phyloP scores from a whole-genome alignment of 108 stramenopile species.

The Cyclotella cryptica region DNA sequence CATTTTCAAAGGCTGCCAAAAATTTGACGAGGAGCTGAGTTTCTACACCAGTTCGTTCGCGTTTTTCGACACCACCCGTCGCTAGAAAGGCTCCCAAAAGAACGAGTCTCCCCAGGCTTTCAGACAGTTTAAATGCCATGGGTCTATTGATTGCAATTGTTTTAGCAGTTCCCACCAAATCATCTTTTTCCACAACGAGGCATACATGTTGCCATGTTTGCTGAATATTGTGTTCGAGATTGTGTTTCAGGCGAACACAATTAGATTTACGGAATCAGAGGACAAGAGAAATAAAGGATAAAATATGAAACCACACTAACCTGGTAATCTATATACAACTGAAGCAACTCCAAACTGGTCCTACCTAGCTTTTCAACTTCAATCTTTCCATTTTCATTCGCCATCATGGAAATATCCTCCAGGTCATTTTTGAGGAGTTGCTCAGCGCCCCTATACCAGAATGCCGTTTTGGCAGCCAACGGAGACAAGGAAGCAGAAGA shows the following conservation, averaged over 20 bases:
- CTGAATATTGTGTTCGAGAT: not conserved
- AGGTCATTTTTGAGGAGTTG: constrained; percentile 63
- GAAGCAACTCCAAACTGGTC: constrained; percentile 63
- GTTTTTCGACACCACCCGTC: constrained; percentile 16
- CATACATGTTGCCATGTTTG: constrained; percentile 87
- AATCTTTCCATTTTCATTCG: constrained; percentile 65
- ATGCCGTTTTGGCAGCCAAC: constrained; percentile 43
- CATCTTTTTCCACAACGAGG: constrained; percentile 63
- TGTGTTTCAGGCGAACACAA: not conserved
- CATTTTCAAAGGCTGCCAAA: constrained; percentile 68
- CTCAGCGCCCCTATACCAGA: constrained; percentile 68
- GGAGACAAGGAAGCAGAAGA: constrained; percentile 34
- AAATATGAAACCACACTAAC: not conserved
- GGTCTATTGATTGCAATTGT: constrained; percentile 83
- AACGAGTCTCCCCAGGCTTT: constrained; percentile 66
- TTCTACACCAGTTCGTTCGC: constrained; percentile 21
- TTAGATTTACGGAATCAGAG: not conserved
- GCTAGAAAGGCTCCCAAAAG: constrained; percentile 61
- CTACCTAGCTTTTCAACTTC: constrained; percentile 53
- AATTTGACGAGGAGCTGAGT: constrained; percentile 60
- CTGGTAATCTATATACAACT: constrained; percentile 76
- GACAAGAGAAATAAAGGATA: not conserved
- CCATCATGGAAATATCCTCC: constrained; percentile 49
- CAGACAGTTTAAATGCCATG: constrained; percentile 78
- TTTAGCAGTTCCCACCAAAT: constrained; percentile 35